phyloP scores from a whole-genome alignment of 208 protist genomes.

The Lotmaria passim region DNA sequence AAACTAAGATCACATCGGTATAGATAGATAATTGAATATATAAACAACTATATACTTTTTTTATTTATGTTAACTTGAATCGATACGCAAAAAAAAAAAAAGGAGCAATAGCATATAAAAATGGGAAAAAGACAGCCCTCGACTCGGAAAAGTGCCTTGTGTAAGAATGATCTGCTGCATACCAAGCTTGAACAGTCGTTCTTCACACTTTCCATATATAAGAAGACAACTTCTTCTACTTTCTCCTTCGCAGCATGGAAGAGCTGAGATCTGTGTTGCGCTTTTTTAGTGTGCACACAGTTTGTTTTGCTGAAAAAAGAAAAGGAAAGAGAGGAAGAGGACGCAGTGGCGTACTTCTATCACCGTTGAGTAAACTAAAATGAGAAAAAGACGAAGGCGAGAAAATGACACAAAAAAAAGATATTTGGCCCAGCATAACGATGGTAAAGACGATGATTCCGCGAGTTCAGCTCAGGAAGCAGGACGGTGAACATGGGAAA shows the following conservation, averaged over 20 bases:
- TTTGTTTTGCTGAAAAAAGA: background rate
- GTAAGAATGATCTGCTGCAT: constrained; percentile 9
- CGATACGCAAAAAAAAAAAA: background rate
- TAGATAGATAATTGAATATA: constrained; percentile 5
- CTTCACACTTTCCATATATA: constrained; percentile 11
- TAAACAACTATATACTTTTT: constrained; percentile 33
- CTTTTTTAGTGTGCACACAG: background rate
- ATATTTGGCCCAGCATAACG: constrained; percentile 4
- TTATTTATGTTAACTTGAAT: constrained; percentile 20
- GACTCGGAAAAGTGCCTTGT: constrained; percentile 3
- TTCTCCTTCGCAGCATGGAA: background rate
- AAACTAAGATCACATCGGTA: constrained; percentile 19
- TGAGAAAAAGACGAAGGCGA: background rate
- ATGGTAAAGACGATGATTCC: constrained; percentile 16
- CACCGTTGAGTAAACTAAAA: background rate
- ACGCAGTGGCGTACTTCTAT: background rate
- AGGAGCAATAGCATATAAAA: background rate
- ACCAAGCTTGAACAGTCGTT: background rate
- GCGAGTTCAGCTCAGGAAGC: background rate
- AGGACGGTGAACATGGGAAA: background rate
- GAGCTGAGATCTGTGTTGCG: background rate
- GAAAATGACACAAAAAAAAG: too few relatives aligned
- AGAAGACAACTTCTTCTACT: background rate
- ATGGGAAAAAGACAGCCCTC: background rate
- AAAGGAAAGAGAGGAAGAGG: constrained; percentile 20